A percentile compares a stretch with the other conserved stretches of the same genome.
phyloP scores from a whole-genome alignment of 306 rosid species.

The Gastrolobium bilobum region DNA sequence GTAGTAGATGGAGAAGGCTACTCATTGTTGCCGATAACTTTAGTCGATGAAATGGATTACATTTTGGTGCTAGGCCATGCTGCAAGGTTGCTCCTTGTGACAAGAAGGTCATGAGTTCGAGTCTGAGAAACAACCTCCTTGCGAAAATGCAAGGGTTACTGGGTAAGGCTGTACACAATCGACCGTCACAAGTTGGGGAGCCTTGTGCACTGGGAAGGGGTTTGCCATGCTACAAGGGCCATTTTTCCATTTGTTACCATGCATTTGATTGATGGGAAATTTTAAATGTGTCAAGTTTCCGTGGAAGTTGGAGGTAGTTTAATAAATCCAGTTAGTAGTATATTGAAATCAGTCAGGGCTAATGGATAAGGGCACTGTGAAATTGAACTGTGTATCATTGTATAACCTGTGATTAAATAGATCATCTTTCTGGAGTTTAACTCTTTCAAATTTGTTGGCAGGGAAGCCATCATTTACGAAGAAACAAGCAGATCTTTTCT shows the following conservation, averaged over 20 bases:
- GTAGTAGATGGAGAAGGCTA: conserved; percentile 18
- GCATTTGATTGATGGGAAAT: background rate
- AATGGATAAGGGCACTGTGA: conserved; percentile 37
- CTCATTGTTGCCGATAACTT: conserved; percentile 25
- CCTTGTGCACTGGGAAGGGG: too few species aligned
- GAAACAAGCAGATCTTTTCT: conserved; percentile 99
- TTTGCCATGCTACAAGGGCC: conserved; percentile 15
- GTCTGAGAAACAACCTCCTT: too few species aligned
- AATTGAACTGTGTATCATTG: conserved; percentile 32
- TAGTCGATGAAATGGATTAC: conserved; percentile 4
- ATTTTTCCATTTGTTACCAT: conserved; percentile 31
- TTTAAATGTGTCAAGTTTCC: background rate
- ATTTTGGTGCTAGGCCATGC: conserved; percentile 32
- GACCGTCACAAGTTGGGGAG: too few species aligned
- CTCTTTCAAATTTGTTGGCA: conserved; percentile 54
- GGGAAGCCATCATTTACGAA: conserved; percentile 96
- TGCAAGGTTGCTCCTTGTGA: background rate
- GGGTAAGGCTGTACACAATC: too few species aligned
- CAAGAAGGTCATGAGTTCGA: too few species aligned
- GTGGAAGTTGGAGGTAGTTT: conserved; percentile 11
- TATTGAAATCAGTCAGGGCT: conserved; percentile 34
- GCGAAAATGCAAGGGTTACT: too few species aligned
- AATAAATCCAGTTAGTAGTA: conserved; percentile 10
- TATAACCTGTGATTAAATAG: conserved; percentile 30
- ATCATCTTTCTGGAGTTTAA: conserved; percentile 36